phyloP scores from a whole-genome alignment of 2,329 filamentous ascomycete species.

The Alternaria novae-zelandiae region DNA sequence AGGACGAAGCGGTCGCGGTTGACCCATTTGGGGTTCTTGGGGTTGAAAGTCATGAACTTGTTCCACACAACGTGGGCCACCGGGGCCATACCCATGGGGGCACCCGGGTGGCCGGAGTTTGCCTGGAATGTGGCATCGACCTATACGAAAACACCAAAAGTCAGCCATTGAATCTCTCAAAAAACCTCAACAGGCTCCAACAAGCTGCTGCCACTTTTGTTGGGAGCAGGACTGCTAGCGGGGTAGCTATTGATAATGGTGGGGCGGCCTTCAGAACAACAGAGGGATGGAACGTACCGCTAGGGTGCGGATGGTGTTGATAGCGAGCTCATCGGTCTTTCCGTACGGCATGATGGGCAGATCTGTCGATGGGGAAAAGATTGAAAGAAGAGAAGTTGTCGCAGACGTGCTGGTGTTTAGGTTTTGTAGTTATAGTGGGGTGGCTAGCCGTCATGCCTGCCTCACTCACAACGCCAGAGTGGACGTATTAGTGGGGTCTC shows the following conservation, averaged over 20 bases:
- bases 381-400: conserved; percentile 21
- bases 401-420: conserved; percentile 14
- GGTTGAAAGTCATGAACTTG: conserved; percentile 99
- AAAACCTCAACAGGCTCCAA: background rate
- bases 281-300: conserved; percentile 71
- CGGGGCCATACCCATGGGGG: conserved; percentile 96
- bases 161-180: conserved; percentile 40
- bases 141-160: conserved; percentile 56
- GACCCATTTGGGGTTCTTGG: conserved; percentile 95
- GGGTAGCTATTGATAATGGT: conserved; percentile 35
- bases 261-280: conserved; percentile 16
- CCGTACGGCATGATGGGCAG: conserved; percentile 78
- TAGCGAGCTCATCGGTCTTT: conserved; percentile 85
- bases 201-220: conserved; percentile 10
- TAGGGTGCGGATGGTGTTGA: conserved; percentile 97
- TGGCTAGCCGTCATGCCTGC: conserved; percentile 13
- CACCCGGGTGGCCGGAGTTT: conserved; percentile 98
- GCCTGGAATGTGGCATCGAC: conserved; percentile 95
- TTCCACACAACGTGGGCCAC: conserved; percentile 97
- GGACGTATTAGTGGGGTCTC: conserved; percentile 13
- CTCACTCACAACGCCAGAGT: conserved; percentile 12
- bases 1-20: conserved; percentile 99
- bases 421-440: conserved; percentile 30
- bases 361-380: conserved; percentile 18
- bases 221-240: conserved; percentile 29